Conservation (phyloP, 2,329 filamentous ascomycete species). For the Phyllosticta capitalensis region DNA sequence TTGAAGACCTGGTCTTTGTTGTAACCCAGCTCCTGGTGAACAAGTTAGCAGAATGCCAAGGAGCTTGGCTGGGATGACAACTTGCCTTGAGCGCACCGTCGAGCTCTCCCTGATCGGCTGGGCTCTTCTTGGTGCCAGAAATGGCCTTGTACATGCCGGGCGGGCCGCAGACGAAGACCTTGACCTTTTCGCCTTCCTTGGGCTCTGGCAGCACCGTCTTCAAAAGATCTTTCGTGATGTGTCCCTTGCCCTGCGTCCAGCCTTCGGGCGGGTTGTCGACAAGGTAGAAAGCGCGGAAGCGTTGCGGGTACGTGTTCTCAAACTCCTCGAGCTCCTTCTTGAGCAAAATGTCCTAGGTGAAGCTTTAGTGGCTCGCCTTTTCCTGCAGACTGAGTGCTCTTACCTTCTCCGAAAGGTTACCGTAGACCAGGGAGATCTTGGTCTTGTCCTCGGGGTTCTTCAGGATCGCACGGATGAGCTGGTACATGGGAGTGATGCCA, state of each 20-base stretch:
- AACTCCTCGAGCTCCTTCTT: slow-evolving; percentile 76
- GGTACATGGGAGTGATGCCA: slow-evolving; percentile 97
- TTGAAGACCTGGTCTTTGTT: slow-evolving; percentile 90
- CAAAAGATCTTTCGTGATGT: slow-evolving; percentile 80
- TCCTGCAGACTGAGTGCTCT: background rate
- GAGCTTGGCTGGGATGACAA: background rate
- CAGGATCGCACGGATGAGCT: slow-evolving; percentile 85
- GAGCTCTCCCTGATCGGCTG: slow-evolving; percentile 90
- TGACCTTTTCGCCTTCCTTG: slow-evolving; percentile 75
- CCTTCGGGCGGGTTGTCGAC: slow-evolving; percentile 74
- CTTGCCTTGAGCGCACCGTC: slow-evolving; percentile 57
- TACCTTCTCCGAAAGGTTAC: slow-evolving; percentile 69
- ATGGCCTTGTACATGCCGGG: slow-evolving; percentile 90
- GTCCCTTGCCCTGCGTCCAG: slow-evolving; percentile 70
- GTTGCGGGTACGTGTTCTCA: slow-evolving; percentile 90
- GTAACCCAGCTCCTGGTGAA: slow-evolving; percentile 61
- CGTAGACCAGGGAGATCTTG: slow-evolving; percentile 91
- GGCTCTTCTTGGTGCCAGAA: slow-evolving; percentile 80
- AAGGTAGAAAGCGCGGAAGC: slow-evolving; percentile 91
- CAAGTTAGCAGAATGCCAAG: background rate
- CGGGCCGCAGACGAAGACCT: slow-evolving; percentile 93
- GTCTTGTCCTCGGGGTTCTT: slow-evolving; percentile 95
- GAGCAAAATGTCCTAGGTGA: slow-evolving; percentile 63
- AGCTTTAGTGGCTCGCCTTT: background rate
- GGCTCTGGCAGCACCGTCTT: slow-evolving; percentile 93